Base-by-base conservation (phyloP, 2,329 filamentous ascomycete genomes). In the Seiridium unicorne region DNA sequence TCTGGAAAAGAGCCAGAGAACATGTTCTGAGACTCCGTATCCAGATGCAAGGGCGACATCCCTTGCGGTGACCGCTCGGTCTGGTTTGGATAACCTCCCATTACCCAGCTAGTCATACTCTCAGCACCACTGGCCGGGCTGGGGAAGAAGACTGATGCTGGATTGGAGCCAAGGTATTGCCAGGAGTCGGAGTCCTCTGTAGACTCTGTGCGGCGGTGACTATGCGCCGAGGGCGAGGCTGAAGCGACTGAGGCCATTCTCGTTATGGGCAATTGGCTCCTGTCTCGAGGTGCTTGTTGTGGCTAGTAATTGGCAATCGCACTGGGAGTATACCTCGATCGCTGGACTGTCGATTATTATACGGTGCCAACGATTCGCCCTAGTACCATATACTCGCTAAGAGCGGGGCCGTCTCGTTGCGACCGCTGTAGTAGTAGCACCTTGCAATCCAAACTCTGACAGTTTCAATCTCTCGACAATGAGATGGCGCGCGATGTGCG, bases 91-190 rank as follows among this genome's bases (percentile, higher is more conserved):
- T 77, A 76, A 36, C 77, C 75, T 51, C 84, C 70, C 48, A 84
- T 70, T 10, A 75, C 76, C 70, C 79, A 85, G 31, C 82, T 82
- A 44, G 76, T 77, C 64, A 85, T 69, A 61, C 82, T 84, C 11
- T 78, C 76, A 64, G 75, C 81, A 7, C 77, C 18, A 62, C 77
- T 82, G 9, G 77, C 77, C 4, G 83, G 82, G 62, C 83, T 84
- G 34, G 79, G 76, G 18, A 81, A 71, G 18, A 75, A 77, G 57
- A 68, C 67, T 32, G 70, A 69, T n/a, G 70, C 65, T 10, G 70
- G 68, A 49, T 69, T 70, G 31, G 68, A 69, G 34, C 70, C 67
- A 64, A 72, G 64, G 68, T 71, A 67, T 56, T 73, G 70, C 71
- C 66, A 66, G 34, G 69, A 73, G 47, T 74, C 72, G 42, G 69